A percentile compares a stretch with the other conserved stretches of the same genome.
Evolutionary conservation across 164 flowering plant genomes (phyloP).

Genomic region (Macadamia tetraphylla): DNA sequence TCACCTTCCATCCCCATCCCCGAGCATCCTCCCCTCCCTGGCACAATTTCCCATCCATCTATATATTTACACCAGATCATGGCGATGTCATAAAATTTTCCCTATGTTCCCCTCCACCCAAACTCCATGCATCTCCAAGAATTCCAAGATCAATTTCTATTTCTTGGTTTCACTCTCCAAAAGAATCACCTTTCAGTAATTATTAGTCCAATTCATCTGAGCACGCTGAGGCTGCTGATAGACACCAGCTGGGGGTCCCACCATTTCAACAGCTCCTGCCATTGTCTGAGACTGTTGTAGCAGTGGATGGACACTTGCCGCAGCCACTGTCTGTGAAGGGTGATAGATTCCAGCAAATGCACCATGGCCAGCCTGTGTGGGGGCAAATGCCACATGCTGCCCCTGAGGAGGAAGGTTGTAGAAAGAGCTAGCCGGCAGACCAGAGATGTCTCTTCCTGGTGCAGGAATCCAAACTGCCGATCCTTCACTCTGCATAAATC

Average conservation of each 20-base stretch:
- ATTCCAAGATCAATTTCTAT: constrained; percentile 11
- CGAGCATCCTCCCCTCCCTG: constrained; percentile 5
- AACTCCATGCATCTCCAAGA: neutral
- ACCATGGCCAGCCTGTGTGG: constrained; percentile 68
- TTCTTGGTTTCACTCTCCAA: neutral
- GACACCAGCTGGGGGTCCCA: constrained; percentile 56
- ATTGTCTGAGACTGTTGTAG: constrained; percentile 79
- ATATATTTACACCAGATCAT: constrained; percentile 29
- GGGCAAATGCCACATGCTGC: constrained; percentile 67
- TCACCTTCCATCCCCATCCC: constrained; percentile 16
- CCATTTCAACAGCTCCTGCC: constrained; percentile 71
- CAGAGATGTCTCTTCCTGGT: constrained; percentile 63
- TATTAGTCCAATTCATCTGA: constrained; percentile 81
- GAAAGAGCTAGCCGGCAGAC: constrained; percentile 62
- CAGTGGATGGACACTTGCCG: constrained; percentile 61
- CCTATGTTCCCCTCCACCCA: neutral
- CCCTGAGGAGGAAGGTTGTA: constrained; percentile 82
- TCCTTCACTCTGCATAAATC: constrained; percentile 68
- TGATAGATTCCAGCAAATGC: constrained; percentile 66
- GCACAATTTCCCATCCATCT: constrained; percentile 18
- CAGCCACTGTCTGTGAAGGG: constrained; percentile 64
- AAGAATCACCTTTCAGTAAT: constrained; percentile 39
- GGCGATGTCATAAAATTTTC: constrained; percentile 13
- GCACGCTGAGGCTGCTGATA: constrained; percentile 83
- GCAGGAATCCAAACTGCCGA: constrained; percentile 73